Base-by-base conservation (phyloP, 1,284 basidiomycete species). In the Marasmius sp. region DNA sequence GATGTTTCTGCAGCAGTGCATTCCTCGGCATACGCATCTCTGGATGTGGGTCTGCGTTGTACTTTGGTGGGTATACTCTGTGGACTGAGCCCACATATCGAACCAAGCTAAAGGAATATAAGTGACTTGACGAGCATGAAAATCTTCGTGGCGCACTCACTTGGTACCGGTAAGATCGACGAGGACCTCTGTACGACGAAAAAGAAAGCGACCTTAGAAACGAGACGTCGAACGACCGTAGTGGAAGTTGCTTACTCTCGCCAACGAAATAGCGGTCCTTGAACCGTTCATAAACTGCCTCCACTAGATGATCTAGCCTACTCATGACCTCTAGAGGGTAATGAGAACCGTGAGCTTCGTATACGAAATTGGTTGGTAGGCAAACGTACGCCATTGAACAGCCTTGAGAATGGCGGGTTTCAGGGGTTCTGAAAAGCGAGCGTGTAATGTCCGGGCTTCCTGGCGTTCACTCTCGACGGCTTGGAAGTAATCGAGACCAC, bases 281-380 rank as follows among this genome's bases (percentile, higher is more conserved):
- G 83, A 95, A 98, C 49, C 97, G 89, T 67, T 98, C 97, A 72
- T 89, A 97, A 45, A 98, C 92, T 57, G 89, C 89, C 74, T 99
- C 97, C 5, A 97, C 94, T 16, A 99, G 83, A 69, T 93, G 91
- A 77, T 98, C 97, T 61, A 99, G 82, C 65, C 97, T 91, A 48
- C 96, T 95, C 75, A 97, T 93, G 67, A 98, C 91, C 86, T 95
- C 95, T 97, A 75, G 60, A 64, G 64, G 61, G 61, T 47, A 69
- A 60, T 50, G 57, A 54, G 6, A 14, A 37, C 33, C 43, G 64
- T 58, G 54, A 57, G 58, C 57, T 41, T 65, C 65, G 58, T 56
- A 56, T 41, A 52, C 61, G 58, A 59, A 66, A 69, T 43, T 14
- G 58, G 20, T 51, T 61, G 60, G 57, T 55, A 55, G 60, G 59